Evolutionary conservation across 345 rosid genomes (phyloP).

Genomic region (Firmiana major): DNA sequence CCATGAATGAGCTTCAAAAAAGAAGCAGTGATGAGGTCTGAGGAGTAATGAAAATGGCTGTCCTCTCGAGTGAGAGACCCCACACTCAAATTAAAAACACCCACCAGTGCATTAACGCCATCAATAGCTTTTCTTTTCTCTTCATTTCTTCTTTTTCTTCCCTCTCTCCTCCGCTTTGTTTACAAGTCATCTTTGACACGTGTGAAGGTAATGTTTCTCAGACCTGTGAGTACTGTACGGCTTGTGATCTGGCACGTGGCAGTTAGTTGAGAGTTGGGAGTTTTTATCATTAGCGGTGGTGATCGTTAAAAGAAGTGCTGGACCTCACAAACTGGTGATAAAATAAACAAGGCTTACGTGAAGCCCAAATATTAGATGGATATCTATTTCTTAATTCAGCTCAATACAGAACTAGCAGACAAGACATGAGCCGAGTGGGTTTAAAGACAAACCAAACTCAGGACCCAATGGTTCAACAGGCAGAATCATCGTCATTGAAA

Average conservation of each 20-base stretch:
- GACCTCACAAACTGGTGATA: neutral
- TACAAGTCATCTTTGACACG: neutral
- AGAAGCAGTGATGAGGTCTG: neutral
- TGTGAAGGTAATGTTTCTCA: too few species aligned
- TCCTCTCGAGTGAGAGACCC: conserved; percentile 18
- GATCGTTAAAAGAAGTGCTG: neutral
- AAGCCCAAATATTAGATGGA: neutral
- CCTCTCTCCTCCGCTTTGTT: neutral
- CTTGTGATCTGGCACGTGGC: conserved; percentile 4
- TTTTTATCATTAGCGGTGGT: conserved; percentile 1
- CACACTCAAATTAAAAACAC: conserved; percentile 10
- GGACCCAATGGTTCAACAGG: neutral
- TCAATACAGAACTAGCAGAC: neutral
- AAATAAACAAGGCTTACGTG: neutral
- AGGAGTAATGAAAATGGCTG: conserved; percentile 24
- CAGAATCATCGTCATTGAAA: neutral
- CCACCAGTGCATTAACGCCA: conserved; percentile 30
- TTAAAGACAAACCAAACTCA: neutral
- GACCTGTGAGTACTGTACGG: too few species aligned
- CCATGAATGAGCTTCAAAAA: conserved; percentile 27
- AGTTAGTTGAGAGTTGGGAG: neutral
- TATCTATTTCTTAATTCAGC: neutral
- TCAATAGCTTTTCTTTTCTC: conserved; percentile 21
- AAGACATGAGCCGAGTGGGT: neutral
- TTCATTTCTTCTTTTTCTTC: too few species aligned